Evolutionary conservation across 306 rosid species (phyloP).

Genomic region (Chamaecrista fasciculata): DNA sequence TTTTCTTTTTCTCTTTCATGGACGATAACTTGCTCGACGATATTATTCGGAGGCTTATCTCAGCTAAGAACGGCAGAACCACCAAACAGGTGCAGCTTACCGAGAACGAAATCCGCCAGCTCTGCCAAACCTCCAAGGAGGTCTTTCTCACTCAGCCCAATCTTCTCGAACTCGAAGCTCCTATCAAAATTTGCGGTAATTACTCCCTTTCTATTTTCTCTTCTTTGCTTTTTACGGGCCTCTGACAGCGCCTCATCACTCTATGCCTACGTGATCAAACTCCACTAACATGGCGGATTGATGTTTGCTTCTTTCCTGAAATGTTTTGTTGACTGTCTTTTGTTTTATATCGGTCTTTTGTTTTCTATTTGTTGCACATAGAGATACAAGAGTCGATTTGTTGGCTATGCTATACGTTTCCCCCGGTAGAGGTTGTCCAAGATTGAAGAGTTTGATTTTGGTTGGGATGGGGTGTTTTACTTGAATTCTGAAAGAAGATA

Average conservation of each 20-base stretch:
- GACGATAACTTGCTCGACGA: constrained; percentile 14
- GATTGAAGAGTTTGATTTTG: not conserved
- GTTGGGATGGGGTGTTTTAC: not conserved
- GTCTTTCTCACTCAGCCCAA: constrained; percentile 14
- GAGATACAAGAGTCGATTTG: not conserved
- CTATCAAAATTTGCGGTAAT: constrained; percentile 14
- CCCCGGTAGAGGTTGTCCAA: not conserved
- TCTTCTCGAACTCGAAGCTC: constrained; percentile 22
- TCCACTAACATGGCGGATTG: not conserved
- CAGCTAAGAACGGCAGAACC: constrained; percentile 21
- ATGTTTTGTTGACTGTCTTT: not conserved
- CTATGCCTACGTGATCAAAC: not conserved
- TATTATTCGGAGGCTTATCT: constrained; percentile 8
- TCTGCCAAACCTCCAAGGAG: not conserved
- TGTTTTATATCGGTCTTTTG: not conserved
- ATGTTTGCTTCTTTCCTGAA: not conserved
- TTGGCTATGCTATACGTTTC: not conserved
- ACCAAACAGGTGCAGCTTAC: constrained; percentile 17
- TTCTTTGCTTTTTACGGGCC: not conserved
- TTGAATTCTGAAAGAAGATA: not conserved
- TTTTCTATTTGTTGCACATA: not conserved
- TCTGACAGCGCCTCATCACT: not conserved
- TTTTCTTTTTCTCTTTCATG: not conserved
- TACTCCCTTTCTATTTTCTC: not conserved
- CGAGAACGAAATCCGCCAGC: constrained; percentile 14